Conservation (phyloP, 495 filamentous ascomycete species). For the Penicillium maclennaniae region DNA sequence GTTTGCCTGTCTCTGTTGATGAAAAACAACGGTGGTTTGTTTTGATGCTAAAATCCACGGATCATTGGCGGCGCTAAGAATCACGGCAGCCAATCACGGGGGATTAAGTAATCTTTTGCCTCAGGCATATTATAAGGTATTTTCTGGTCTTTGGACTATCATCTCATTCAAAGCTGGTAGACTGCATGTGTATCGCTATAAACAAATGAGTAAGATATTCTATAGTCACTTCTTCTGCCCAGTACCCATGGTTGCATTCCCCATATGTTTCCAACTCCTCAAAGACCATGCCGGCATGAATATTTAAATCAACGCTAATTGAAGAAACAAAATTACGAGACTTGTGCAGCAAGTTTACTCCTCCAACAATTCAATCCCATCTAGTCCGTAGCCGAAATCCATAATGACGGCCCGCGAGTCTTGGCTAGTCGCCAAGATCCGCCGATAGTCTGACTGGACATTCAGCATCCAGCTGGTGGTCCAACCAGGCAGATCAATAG, state of each 20-base stretch:
- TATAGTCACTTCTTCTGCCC: constrained; percentile 6
- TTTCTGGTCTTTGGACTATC: neutral
- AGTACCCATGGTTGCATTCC: constrained; percentile 2
- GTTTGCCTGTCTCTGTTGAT: constrained; percentile 27
- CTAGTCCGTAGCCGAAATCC: constrained; percentile 60
- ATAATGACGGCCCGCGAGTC: constrained; percentile 88
- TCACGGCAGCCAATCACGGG: constrained; percentile 26
- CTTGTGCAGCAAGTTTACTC: constrained; percentile 28
- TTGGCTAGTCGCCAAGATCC: constrained; percentile 90
- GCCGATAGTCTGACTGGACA: constrained; percentile 89
- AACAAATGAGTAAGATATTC: constrained; percentile 6
- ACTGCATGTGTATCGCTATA: neutral
- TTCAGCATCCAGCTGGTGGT: constrained; percentile 94
- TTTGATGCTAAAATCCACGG: constrained; percentile 46
- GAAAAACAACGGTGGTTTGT: constrained; percentile 30
- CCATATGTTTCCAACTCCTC: constrained; percentile 11
- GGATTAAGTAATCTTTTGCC: constrained; percentile 21
- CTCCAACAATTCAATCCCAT: constrained; percentile 46
- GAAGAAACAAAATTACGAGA: constrained; percentile 14
- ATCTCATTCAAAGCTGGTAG: no score
- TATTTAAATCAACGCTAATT: constrained; percentile 12
- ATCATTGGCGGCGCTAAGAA: constrained; percentile 30
- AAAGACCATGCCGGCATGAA: neutral
- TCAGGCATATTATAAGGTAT: constrained; percentile 10
- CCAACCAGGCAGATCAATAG: constrained; percentile 80